These are phyloP conservation scores for Beta lomatogona DNA, from an alignment of 179 eudicot genomes.

Conservation along the genomic window DNA sequence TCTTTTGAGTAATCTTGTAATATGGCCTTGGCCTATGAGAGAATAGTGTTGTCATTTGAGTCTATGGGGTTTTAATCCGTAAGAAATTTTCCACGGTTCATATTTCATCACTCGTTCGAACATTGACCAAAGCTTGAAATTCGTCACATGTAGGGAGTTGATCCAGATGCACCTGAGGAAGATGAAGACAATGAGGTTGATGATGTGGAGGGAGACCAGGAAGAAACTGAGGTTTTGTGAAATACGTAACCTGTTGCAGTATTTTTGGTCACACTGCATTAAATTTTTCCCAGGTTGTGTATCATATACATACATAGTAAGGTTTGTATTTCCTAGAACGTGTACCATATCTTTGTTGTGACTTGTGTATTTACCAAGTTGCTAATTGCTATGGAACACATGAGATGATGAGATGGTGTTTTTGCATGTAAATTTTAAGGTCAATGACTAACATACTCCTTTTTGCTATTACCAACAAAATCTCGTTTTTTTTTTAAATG, in stretches of 20 bases:
- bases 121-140: not conserved
- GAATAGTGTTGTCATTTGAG: not conserved
- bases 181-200: conserved; percentile 92
- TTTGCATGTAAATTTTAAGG: too few relatives aligned
- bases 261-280: not conserved
- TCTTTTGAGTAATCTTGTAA: not conserved
- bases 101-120: not conserved
- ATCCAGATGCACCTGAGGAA: conserved; percentile 95
- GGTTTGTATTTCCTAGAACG: too few relatives aligned
- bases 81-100: not conserved
- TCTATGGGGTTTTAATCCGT: not conserved
- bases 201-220: conserved; percentile 86
- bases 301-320: too few relatives aligned
- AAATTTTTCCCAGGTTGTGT: too few relatives aligned
- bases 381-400: too few relatives aligned
- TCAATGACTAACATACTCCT: too few relatives aligned
- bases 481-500: too few relatives aligned
- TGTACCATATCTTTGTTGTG: too few relatives aligned
- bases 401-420: too few relatives aligned
- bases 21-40: not conserved
- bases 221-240: conserved; percentile 81
- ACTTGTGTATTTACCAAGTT: too few relatives aligned
- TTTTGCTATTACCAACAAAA: too few relatives aligned
- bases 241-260: not conserved
- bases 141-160: conserved; percentile 58